Base-by-base conservation (phyloP, 768 basidiomycete species). In the Wakefieldia striispora region DNA sequence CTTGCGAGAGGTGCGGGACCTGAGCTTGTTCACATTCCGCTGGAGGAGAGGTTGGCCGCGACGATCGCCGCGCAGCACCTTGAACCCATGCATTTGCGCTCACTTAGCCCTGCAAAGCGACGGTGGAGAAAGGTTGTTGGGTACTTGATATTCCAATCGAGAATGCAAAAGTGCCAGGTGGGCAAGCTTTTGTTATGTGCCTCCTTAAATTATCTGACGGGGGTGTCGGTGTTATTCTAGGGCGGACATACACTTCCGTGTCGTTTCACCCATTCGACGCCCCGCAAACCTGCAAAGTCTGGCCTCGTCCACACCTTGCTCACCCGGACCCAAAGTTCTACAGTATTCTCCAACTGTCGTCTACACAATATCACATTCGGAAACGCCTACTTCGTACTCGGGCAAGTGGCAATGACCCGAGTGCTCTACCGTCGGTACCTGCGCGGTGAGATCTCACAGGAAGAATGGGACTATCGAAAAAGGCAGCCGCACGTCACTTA, bases 241-340 rank as follows among this genome's bases (percentile, higher is more conserved):
- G 82, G 81, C 3, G 82, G 82, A 3, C 81, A 83, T 41, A 77
- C 78, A 0, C 67, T 83, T 9, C 81, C 81, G 2, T 69, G 76
- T 40, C 74, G 63, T 14, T 45, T 71, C 31, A 72, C 73, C 1
- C 57, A 55, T 24, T 47, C 59, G 6, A 77, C 77, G 0, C 53
- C 58, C 2, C 60, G 60, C 38, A 68, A 64, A 0, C 71, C 75
- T 7, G 72, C 79, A 6, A 56, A 57, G 21, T 72, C 76, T 19
- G 60, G 62, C 26, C n/a, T 24, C 13, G 39, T 62, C 11, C 35
- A 45, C 4, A 49, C 44, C 21, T 49, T 54, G 7, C 69, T 75
- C 38, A 63, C 72, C 2, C 38, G 38, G 1, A 58, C 68, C 8
- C 60, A 67, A 36, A 73, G 71, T 12, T 45, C 50, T 10, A 41